These are phyloP conservation scores for Saturnispora quitensis DNA, from an alignment of 805 yeast species.

Conservation along the genomic window DNA sequence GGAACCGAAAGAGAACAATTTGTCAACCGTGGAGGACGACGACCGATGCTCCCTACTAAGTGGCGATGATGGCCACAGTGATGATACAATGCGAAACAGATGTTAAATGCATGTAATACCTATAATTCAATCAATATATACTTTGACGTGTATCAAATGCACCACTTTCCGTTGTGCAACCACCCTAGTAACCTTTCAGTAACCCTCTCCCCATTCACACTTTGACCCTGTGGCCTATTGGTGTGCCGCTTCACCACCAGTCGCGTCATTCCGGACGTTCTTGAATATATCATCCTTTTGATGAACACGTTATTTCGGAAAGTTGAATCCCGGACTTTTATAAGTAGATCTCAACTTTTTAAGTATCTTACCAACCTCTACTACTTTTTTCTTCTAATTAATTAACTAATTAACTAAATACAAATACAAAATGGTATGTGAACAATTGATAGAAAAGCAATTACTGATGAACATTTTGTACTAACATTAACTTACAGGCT, in stretches of 20 bases:
- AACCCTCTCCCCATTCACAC: background rate
- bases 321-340: conserved; percentile 2
- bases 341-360: background rate
- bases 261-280: conserved; percentile 1
- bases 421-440: conserved; percentile 5
- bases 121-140: background rate
- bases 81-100: conserved; percentile 1
- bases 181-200: background rate
- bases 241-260: background rate
- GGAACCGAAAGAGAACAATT: background rate
- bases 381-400: background rate
- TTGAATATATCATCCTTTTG: background rate
- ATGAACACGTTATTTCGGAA: conserved; percentile 2
- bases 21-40: background rate
- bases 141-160: background rate
- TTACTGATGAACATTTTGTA: background rate
- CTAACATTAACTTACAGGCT: conserved; percentile 11
- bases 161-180: too few relatives aligned
- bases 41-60: background rate
- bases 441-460: background rate
- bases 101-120: background rate
- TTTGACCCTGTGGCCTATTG: background rate
- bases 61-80: conserved; percentile 5
- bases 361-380: background rate
- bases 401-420: background rate